Base-by-base conservation (phyloP, 306 rosid genomes). In the Abrus pulchellus region DNA sequence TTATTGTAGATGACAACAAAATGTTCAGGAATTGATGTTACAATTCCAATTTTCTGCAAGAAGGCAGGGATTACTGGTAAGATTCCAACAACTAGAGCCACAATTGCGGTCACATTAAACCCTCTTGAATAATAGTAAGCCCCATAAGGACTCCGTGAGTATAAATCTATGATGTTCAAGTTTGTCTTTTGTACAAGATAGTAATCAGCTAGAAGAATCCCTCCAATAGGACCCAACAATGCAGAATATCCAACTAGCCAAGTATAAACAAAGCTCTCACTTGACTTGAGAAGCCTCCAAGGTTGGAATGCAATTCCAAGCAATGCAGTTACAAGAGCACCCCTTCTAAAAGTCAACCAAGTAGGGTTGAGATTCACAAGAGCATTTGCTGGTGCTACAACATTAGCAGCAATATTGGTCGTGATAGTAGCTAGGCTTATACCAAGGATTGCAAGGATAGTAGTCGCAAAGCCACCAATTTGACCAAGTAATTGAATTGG, bases 221-320 rank as follows among this genome's bases (percentile, higher is more conserved):
- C 97, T 28, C 89, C 97, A 69, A 92, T 91, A 7, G 99, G 99
- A 74, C 97, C 99, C 87, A 92, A 47, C 27, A 92, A 61, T 10
- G 99, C 97, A 41, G 99, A 94, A 72, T 94, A 91, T 11, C 99
- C 97, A 72, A 94, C 90, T 3, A 94, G 79, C 99, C 99, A 94
- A 5, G 97, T 92, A 41, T 94, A 91, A 0, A 94, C 95, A 75
- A 92, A 94, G 82, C 97, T 92, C 88, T 92, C 97, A 72, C 99
- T 93, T 36, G 99, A 94, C 20, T 73, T 77, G 0, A 94, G 87
- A 45, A 94, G 97, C 90, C 92, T 84, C 99, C 97, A 94, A 0
- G 99, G 99, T 40, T 94, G 99, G 38, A 94, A 94, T 27, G 85
- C 90, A 47, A 94, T 90, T 11, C 99, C 99, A 59, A 94, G 85